phyloP scores from a whole-genome alignment of 2,329 filamentous ascomycete species.

The Phialocephala subalpina region DNA sequence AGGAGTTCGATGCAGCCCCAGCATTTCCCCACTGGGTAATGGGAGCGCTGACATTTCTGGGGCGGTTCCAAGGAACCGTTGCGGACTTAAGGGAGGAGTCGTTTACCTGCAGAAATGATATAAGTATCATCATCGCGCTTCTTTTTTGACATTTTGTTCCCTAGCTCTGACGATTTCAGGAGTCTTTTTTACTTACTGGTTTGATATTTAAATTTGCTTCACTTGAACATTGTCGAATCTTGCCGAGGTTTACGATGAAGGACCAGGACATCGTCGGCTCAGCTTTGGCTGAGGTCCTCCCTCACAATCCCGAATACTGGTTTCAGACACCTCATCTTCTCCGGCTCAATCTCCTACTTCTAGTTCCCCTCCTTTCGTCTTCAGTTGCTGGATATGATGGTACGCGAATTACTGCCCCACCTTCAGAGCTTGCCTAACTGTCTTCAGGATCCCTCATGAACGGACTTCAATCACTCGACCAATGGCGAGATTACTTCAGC shows the following conservation, averaged over 20 bases:
- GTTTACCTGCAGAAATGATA: background rate
- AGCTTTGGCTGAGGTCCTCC: conserved; percentile 15
- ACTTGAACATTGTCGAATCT: background rate
- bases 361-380: conserved; percentile 31
- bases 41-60: background rate
- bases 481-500: conserved; percentile 46
- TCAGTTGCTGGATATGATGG: conserved; percentile 34
- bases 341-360: conserved; percentile 32
- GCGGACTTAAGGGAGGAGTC: background rate
- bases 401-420: background rate
- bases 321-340: conserved; percentile 26
- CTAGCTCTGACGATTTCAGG: no score
- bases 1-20: background rate
- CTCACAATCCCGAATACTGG: conserved; percentile 11
- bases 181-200: no score
- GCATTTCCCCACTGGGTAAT: background rate
- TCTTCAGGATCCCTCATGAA: conserved; percentile 41
- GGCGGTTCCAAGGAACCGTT: background rate
- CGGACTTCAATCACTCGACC: conserved; percentile 48
- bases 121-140: background rate
- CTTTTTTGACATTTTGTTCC: no score
- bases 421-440: background rate
- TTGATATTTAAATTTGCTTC: background rate
- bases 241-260: background rate
- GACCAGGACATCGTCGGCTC: conserved; percentile 5